These are phyloP conservation scores for Aspergillus amoenus DNA, from an alignment of 2,329 filamentous ascomycete species.

Conservation along the genomic window DNA sequence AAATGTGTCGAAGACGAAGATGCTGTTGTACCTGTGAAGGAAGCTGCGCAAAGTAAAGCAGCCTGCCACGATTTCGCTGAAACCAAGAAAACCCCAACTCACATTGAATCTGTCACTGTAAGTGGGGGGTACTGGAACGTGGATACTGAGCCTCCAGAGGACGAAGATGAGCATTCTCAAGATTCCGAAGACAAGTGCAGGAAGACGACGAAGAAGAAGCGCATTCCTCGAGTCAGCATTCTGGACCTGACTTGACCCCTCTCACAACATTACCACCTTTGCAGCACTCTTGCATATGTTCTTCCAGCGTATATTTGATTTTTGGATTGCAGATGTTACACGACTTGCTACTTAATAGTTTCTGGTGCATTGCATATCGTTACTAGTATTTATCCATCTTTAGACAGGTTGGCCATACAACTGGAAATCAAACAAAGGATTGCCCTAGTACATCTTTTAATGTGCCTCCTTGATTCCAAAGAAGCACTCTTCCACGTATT, in stretches of 20 bases:
- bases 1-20: not conserved
- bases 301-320: not conserved
- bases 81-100: not conserved
- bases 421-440: not conserved
- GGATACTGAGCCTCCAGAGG: slow-evolving; percentile 6
- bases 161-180: not conserved
- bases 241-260: slow-evolving; percentile 27
- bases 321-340: not conserved
- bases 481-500: no score
- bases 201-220: slow-evolving; percentile 25
- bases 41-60: not conserved
- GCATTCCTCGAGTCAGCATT: slow-evolving; percentile 34
- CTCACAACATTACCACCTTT: not conserved
- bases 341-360: not conserved
- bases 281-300: not conserved
- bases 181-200: slow-evolving; percentile 1
- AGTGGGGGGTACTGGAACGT: slow-evolving; percentile 12
- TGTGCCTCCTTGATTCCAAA: not conserved
- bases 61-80: not conserved
- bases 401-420: not conserved
- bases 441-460: not conserved
- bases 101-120: slow-evolving; percentile 16
- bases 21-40: not conserved
- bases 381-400: not conserved
- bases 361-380: not conserved